These are phyloP conservation scores for Globisporangium barbulae DNA, from an alignment of 352 stramenopile species.

Conservation along the genomic window DNA sequence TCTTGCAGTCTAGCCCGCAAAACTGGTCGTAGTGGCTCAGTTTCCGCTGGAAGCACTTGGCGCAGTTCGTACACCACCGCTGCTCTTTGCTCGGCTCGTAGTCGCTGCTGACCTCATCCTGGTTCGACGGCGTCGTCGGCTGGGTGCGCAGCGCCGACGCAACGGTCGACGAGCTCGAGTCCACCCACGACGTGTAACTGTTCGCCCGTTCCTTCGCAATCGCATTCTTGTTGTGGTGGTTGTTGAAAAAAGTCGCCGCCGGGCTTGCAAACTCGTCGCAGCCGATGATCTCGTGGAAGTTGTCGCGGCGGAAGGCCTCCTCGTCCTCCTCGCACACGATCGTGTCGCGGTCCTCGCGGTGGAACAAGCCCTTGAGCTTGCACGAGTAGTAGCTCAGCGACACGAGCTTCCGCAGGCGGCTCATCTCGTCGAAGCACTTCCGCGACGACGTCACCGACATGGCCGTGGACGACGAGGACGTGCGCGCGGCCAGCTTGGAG, in stretches of 20 bases:
- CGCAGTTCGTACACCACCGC: slow-evolving; percentile 76
- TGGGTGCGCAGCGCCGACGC: slow-evolving; percentile 17
- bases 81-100: slow-evolving; percentile 66
- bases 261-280: slow-evolving; percentile 26
- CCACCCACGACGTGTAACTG: slow-evolving; percentile 19
- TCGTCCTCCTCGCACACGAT: slow-evolving; percentile 61
- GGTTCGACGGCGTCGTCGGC: slow-evolving; percentile 8
- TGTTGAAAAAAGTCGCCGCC: slow-evolving; percentile 5
- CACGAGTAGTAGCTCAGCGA: slow-evolving; percentile 53
- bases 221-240: not conserved
- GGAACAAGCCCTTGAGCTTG: slow-evolving; percentile 56
- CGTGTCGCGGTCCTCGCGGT: slow-evolving; percentile 51
- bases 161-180: slow-evolving; percentile 18
- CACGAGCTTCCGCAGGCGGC: slow-evolving; percentile 51
- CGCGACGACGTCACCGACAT: slow-evolving; percentile 6
- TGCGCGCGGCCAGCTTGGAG: slow-evolving; percentile 3
- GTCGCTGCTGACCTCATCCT: slow-evolving; percentile 1
- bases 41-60: slow-evolving; percentile 68
- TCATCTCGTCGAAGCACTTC: slow-evolving; percentile 26
- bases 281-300: slow-evolving; percentile 52
- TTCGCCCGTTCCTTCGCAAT: slow-evolving; percentile 12
- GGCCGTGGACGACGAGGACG: slow-evolving; percentile 1
- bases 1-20: slow-evolving; percentile 71
- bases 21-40: slow-evolving; percentile 71
- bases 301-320: slow-evolving; percentile 31